These are phyloP conservation scores for Martensiomyces pterosporus DNA, from an alignment of 192 early-diverging fungal genomes.

Conservation along the genomic window DNA sequence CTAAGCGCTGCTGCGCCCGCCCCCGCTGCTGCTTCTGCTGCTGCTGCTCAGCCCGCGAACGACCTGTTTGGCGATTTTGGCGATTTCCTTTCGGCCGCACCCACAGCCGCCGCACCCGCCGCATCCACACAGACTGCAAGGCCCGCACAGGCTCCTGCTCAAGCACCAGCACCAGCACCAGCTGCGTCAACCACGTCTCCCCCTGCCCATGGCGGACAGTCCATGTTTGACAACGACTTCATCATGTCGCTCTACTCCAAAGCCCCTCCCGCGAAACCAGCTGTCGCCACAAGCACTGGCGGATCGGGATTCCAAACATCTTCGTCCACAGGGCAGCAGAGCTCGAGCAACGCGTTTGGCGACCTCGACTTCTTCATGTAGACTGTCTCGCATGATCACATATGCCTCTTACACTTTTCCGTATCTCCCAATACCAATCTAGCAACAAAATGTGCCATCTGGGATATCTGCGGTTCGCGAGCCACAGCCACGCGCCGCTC, in stretches of 20 bases:
- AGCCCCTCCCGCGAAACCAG: constrained; percentile 1
- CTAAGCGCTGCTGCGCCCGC: constrained; percentile 6
- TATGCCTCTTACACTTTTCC: no score
- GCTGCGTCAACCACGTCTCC: background rate
- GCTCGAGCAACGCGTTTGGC: background rate
- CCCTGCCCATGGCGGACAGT: constrained; percentile 12
- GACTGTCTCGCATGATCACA: no score
- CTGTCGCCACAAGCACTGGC: background rate
- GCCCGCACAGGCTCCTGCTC: background rate
- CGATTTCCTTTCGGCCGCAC: constrained; percentile 36
- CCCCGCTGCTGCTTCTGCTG: constrained; percentile 7
- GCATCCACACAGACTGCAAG: background rate
- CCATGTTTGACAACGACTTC: constrained; percentile 42
- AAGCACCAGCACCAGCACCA: constrained; percentile 11
- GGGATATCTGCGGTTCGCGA: no score
- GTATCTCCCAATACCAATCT: no score
- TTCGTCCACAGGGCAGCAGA: background rate
- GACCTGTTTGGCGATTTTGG: constrained; percentile 54
- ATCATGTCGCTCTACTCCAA: constrained; percentile 52
- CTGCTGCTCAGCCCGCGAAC: constrained; percentile 9
- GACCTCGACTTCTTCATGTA: background rate
- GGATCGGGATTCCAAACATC: background rate
- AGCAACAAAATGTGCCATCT: no score
- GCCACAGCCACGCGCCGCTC: no score
- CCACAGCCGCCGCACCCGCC: constrained; percentile 2